Evolutionary conservation across 1,284 basidiomycete species (phyloP), one percentile per base, ranked within the genome.

Genomic region (Rhodotorula mucilaginosa): DNA sequence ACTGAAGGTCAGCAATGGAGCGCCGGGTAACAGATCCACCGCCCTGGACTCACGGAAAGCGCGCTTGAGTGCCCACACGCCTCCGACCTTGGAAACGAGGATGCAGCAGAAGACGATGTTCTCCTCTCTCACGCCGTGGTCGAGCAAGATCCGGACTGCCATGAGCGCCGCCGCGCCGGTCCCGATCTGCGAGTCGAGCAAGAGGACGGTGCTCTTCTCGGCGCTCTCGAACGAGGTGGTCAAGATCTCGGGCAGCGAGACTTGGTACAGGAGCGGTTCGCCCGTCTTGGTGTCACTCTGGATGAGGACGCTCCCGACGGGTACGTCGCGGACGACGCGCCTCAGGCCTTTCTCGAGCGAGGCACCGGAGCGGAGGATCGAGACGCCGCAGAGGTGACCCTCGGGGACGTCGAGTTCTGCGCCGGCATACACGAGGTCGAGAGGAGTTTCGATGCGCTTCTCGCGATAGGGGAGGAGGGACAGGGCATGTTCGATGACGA

Each of bases 171-270:
- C 89, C 0, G 96, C 95, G 4, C 90, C 96, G 0, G 95, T 98
- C 7, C 93, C 93, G 81, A 98, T 93, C 88, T 96, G 95, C 5
- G 92, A 91, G 80, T 98, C 96, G 47, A 97, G 84, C n/a, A 99
- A 82, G 80, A 97, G 89, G 1, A 96, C 93, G 84, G 88, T 93
- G 3, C 90, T 84, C 58, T 89, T 83, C 69, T 84, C 80, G 2
- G 93, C 92, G 54, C 84, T 82, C 67, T 87, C 83, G 54, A 87
- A 83, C 54, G 86, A 82, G 0, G 59, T 51, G 57, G 90, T 89
- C 65, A 97, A 81, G 77, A 84, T 88, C 2, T 84, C 80, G 0
- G 96, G 96, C 21, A 98, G 86, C 82, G 87, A 88, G 63, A 87
- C 85, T 77, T 94, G 90, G 70, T 97, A 86, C 47, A 98, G 85